These are phyloP conservation scores for Acorus gramineus DNA, from an alignment of 106 monocot species.

Conservation along the genomic window DNA sequence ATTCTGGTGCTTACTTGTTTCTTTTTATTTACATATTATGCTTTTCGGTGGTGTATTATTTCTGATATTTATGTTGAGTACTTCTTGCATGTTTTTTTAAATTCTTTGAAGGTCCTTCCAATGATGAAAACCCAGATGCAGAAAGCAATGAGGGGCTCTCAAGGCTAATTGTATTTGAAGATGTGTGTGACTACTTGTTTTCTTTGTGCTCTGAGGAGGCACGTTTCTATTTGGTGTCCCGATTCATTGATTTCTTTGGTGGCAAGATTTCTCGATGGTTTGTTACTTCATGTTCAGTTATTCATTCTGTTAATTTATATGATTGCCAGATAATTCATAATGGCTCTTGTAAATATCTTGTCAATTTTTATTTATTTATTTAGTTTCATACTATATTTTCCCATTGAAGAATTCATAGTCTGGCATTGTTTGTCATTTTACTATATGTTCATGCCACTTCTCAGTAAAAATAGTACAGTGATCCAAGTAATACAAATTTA, in stretches of 20 bases:
- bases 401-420: too few species aligned
- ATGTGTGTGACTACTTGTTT: slow-evolving; percentile 80
- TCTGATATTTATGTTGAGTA: background rate
- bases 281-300: slow-evolving; percentile 4
- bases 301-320: background rate
- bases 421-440: too few species aligned
- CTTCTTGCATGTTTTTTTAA: background rate
- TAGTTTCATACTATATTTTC: too few species aligned
- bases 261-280: slow-evolving; percentile 77
- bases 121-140: slow-evolving; percentile 23
- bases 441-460: too few species aligned
- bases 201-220: slow-evolving; percentile 68
- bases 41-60: background rate
- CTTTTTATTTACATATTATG: slow-evolving; percentile 6
- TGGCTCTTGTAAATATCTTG: too few species aligned
- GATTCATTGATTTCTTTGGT: slow-evolving; percentile 87
- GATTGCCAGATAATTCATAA: too few species aligned
- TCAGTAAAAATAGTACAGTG: too few species aligned
- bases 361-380: too few species aligned
- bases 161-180: slow-evolving; percentile 83
- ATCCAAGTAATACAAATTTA: too few species aligned
- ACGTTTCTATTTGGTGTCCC: slow-evolving; percentile 59
- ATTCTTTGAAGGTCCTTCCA: slow-evolving; percentile 8
- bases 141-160: slow-evolving; percentile 62
- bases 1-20: slow-evolving; percentile 49